phyloP scores from a whole-genome alignment of 2,329 filamentous ascomycete genomes.

The Fusarium devonianum region DNA sequence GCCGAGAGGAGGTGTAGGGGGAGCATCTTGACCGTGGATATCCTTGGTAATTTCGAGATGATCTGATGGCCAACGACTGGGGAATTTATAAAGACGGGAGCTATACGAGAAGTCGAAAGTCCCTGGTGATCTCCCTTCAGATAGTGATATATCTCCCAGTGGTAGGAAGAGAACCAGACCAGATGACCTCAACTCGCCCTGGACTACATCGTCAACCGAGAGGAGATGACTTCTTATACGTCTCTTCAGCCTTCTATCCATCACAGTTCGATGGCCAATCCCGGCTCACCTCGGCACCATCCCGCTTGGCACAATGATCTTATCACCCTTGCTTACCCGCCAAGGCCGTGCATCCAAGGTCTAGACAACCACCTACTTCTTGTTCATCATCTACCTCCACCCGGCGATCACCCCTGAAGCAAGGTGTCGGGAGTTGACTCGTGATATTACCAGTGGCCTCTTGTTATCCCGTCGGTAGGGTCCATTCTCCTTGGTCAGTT shows the following conservation, averaged over 20 bases:
- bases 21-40: constrained; percentile 32
- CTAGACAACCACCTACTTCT: neutral
- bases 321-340: constrained; percentile 16
- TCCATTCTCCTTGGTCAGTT: constrained; percentile 21
- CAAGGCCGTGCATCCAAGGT: neutral
- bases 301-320: constrained; percentile 3
- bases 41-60: neutral
- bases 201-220: constrained; percentile 1
- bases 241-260: neutral
- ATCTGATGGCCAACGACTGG: neutral
- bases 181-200: constrained; percentile 11
- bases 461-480: neutral
- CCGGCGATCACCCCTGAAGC: too few relatives aligned
- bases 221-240: constrained; percentile 24
- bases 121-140: neutral
- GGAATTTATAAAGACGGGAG: too few relatives aligned
- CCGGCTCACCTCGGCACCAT: constrained; percentile 4
- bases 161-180: constrained; percentile 1
- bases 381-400: neutral
- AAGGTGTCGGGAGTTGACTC: neutral
- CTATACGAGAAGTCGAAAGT: too few relatives aligned
- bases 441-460: neutral
- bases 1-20: constrained; percentile 38
- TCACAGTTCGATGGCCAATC: constrained; percentile 28
- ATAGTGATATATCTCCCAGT: constrained; percentile 2